Evolutionary conservation across 1,139 yeast species (phyloP).

Genomic region (Protomyces arabidopsidicola): DNA sequence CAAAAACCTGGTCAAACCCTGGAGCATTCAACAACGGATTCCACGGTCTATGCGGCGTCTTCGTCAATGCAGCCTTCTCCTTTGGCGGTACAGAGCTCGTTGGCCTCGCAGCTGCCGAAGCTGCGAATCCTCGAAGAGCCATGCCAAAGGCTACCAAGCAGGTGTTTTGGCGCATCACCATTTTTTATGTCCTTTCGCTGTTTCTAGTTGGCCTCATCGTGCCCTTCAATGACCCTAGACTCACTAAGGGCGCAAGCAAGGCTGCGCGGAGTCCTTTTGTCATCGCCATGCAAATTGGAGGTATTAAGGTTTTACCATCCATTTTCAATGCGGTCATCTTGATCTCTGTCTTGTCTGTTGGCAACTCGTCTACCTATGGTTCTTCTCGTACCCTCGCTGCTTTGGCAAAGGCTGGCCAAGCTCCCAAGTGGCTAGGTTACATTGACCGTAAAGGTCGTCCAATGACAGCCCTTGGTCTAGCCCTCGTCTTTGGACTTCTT

Average conservation of each 20-base stretch:
- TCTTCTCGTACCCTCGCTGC: constrained; percentile 59
- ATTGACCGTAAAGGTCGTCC: constrained; percentile 67
- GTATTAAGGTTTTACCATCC: constrained; percentile 64
- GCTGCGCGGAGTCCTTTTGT: constrained; percentile 69
- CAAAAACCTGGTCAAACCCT: constrained; percentile 57
- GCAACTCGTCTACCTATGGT: constrained; percentile 68
- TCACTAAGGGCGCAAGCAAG: constrained; percentile 43
- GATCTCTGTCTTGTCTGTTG: constrained; percentile 62
- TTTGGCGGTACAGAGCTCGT: constrained; percentile 80
- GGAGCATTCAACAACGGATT: constrained; percentile 62
- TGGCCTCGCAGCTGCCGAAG: constrained; percentile 74
- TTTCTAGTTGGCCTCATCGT: constrained; percentile 62
- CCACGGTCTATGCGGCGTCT: constrained; percentile 76
- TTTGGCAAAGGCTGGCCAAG: constrained; percentile 56
- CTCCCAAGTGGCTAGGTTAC: constrained; percentile 55
- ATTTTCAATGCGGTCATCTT: constrained; percentile 71
- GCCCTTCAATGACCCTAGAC: constrained; percentile 53
- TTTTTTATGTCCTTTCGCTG: constrained; percentile 60
- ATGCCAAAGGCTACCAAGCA: constrained; percentile 63
- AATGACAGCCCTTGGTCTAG: constrained; percentile 55
- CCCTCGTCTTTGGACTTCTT: constrained; percentile 59
- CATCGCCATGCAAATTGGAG: constrained; percentile 63
- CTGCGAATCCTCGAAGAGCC: constrained; percentile 60
- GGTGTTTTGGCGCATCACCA: constrained; percentile 62
- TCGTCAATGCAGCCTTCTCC: constrained; percentile 84